A percentile compares a stretch with the other conserved stretches of the same genome.
Evolutionary conservation across 2,329 filamentous ascomycete genomes (phyloP).

Genomic region (Arachnomyces sp.): DNA sequence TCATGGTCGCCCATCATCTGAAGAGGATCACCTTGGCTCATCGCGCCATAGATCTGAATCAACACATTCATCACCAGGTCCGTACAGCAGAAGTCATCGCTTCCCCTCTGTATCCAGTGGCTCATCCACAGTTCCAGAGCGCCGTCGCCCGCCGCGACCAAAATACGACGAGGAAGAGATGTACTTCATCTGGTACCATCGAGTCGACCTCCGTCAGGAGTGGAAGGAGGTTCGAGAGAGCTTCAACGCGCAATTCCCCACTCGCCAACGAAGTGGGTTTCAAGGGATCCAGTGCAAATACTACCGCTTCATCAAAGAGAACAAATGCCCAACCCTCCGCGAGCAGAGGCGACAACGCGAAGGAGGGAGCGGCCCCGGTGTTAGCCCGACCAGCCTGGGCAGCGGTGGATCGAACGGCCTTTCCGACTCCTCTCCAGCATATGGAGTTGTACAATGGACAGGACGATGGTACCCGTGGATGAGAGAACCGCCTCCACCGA

Average conservation of each 20-base stretch:
- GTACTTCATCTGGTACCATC: constrained; percentile 44
- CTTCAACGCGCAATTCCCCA: constrained; percentile 37
- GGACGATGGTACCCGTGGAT: constrained; percentile 38
- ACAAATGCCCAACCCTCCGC: constrained; percentile 37
- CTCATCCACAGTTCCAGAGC: constrained; percentile 28
- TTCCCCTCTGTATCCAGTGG: constrained; percentile 35
- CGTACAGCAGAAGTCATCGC: constrained; percentile 28
- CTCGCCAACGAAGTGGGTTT: constrained; percentile 31
- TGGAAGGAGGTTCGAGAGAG: constrained; percentile 39
- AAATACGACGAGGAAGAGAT: constrained; percentile 41
- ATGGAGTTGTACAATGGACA: constrained; percentile 34
- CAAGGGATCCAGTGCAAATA: constrained; percentile 44
- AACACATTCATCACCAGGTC: constrained; percentile 26
- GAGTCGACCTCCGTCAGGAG: constrained; percentile 37
- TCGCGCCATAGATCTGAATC: constrained; percentile 13
- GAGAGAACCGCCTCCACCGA: constrained; percentile 18
- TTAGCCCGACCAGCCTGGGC: constrained; percentile 3
- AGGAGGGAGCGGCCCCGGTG: not conserved
- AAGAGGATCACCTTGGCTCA: constrained; percentile 1
- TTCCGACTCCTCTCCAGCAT: constrained; percentile 24
- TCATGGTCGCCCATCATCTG: not conserved
- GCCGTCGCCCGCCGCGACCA: constrained; percentile 35
- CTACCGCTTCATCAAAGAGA: constrained; percentile 40
- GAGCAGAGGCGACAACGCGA: constrained; percentile 25
- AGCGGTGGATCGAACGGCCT: constrained; percentile 4